Base-by-base conservation (phyloP, 2,329 filamentous ascomycete genomes). In the Trichoderma hamatum region DNA sequence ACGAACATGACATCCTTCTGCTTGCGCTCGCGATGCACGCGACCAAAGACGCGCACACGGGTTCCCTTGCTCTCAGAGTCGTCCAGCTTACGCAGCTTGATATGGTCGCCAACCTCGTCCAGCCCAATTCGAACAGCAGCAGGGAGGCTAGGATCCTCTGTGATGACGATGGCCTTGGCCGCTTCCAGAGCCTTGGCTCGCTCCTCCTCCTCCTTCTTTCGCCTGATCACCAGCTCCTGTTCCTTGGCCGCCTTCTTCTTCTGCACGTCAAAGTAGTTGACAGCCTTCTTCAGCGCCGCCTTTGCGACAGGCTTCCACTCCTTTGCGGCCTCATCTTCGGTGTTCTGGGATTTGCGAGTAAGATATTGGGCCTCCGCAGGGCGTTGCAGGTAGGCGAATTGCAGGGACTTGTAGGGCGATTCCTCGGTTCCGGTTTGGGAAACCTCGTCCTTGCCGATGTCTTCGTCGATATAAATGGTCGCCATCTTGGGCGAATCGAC, bases 1-100 rank as follows among this genome's bases (percentile, higher is more conserved):
- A 97, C 85, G 81, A 97, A 97, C 68, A 93, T 90, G 72, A 93
- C 88, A 76, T 92, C 90, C 81, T 95, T 96, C 59, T 70, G 94
- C 71, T 87, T 85, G 71, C 93, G 88, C 79, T 94, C 83, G 70
- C 92, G 88, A 81, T 97, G 93, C 67, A 97, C 92, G 73, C 93
- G 88, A 69, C 94, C 94, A 72, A 90, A 88, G 32, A 97, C 92
- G 74, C 90, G 88, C 70, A 97, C 92, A 65, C 93, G 86, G 54
- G 90, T 90, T 72, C 92, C 93, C 79, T 88, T 87, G 71, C 82
- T 82, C 52, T 83, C 78, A 26, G 73, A 71, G 65, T 76, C 76
- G 24, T 88, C 73, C 56, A 74, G 70, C 71, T 74, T 74, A 55
- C 77, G 76, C 24, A 78, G 76, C 69, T 74, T 72, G n/a, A 76